Evolutionary conservation across 2,329 filamentous ascomycete genomes (phyloP).

Genomic region (Emergomyces pasteurianus): DNA sequence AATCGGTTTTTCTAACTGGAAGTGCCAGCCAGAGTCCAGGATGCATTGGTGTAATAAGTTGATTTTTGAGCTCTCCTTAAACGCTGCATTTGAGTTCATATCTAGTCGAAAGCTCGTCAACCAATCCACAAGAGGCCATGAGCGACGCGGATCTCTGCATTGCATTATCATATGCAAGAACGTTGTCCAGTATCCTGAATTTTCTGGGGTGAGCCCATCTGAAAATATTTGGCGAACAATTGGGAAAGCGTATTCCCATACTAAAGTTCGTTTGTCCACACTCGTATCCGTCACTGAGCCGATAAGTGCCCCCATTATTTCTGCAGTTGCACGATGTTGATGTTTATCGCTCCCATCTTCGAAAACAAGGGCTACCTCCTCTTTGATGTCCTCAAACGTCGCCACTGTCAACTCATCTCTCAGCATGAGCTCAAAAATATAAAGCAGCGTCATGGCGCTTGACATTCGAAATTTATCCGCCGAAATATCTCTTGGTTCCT

Average conservation of each 20-base stretch:
- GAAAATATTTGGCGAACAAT: constrained; percentile 75
- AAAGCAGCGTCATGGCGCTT: constrained; percentile 74
- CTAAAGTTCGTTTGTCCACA: constrained; percentile 56
- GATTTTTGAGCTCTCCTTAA: constrained; percentile 97
- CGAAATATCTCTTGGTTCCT: constrained; percentile 73
- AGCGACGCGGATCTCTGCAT: constrained; percentile 76
- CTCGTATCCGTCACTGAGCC: constrained; percentile 69
- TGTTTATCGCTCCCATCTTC: constrained; percentile 95
- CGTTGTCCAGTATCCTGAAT: constrained; percentile 86
- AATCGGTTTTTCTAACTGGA: constrained; percentile 78
- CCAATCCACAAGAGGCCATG: constrained; percentile 73
- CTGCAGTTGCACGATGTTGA: constrained; percentile 87
- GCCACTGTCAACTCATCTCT: constrained; percentile 59
- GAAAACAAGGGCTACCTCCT: constrained; percentile 64
- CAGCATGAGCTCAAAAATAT: constrained; percentile 82
- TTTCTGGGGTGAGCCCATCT: constrained; percentile 91
- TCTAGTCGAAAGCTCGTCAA: constrained; percentile 79
- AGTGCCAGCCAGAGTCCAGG: constrained; percentile 88
- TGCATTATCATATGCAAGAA: constrained; percentile 84
- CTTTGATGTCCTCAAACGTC: constrained; percentile 78
- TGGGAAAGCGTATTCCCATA: constrained; percentile 86
- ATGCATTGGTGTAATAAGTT: constrained; percentile 81
- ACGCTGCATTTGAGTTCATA: constrained; percentile 89
- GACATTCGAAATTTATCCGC: constrained; percentile 84
- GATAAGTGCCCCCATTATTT: constrained; percentile 80